A percentile compares a stretch with the other conserved stretches of the same genome.
Conservation (phyloP, 169 alveolate species). For the Cryptosporidium sp. region DNA sequence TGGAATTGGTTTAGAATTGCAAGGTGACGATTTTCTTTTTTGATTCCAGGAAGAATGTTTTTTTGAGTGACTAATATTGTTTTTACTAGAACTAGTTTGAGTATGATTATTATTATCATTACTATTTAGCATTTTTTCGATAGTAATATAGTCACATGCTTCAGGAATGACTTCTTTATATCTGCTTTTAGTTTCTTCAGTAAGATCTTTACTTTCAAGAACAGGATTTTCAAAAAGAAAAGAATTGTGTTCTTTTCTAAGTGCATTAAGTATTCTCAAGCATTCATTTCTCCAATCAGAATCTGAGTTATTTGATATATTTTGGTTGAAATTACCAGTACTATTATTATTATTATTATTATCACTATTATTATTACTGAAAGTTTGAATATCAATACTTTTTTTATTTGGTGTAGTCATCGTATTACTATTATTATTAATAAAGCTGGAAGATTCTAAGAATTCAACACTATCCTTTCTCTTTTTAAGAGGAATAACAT, state of each 20-base stretch:
- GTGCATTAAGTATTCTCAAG: constrained; percentile 33
- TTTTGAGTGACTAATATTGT: not conserved
- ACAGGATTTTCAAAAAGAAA: constrained; percentile 71
- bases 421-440: not conserved
- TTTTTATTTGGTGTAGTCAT: too few species aligned
- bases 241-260: constrained; percentile 55
- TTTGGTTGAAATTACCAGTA: not conserved
- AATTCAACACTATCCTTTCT: constrained; percentile 6
- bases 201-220: constrained; percentile 62
- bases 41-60: not conserved
- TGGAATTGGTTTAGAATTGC: not conserved
- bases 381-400: too few species aligned
- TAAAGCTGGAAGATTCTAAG: not conserved
- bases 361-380: too few species aligned
- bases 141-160: constrained; percentile 29
- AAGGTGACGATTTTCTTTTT: not conserved
- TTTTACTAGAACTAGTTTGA: too few species aligned
- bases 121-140: constrained; percentile 20
- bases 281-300: constrained; percentile 60
- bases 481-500: constrained; percentile 15
- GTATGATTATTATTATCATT: too few species aligned
- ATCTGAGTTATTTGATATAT: not conserved
- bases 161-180: constrained; percentile 51
- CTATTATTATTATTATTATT: too few species aligned
- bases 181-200: constrained; percentile 47